Base-by-base conservation (phyloP, 2,329 filamentous ascomycete genomes). In the Botrytis elliptica region DNA sequence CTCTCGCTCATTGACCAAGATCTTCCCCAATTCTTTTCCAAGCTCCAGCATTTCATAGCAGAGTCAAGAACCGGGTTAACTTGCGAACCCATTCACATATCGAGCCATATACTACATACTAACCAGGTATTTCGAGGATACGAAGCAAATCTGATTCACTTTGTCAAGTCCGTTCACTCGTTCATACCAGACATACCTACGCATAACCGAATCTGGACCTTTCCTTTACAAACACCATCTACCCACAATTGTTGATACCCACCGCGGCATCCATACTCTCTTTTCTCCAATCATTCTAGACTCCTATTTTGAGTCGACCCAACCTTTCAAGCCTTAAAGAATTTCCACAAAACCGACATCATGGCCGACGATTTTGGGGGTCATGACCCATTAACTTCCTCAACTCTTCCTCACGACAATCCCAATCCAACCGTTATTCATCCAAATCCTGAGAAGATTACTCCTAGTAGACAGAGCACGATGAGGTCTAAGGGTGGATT, bases 401-500 rank as follows among this genome's bases (percentile, higher is more conserved):
- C 70, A 66, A 71, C 70, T 66, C 70, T 71, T 55, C 18, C 70
- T 71, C 46, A 71, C 25, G 38, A 46, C 6, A 42, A 46, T 25
- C 25, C 36, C 38, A 52, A 25, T 66, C 70, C 46, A 33, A 42
- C 70, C 3, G 42, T 65, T 22, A 42, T 44, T 44, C 70, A 66
- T 62, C 40, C 7, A 6, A 57, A 36, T 29, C 63, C 52, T 20
- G 52, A 68, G n/a, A 68, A 46, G 12, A 46, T 7, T 46, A 40
- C 63, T 12, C 71, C 71, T 1, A 60, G 63, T 38, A n/a, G 71
- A 68, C 33, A 69, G 40, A 68, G 63, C 44, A 72, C 71, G 9
- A 72, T 72, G 71, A 64, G n/a, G 36, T 70, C 71, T 4, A 73
- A 73, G 33, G 44, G 57, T 33, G 71, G 65, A 55, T 55, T 57